Evolutionary conservation across 495 filamentous ascomycete genomes (phyloP).

Genomic region (Extremus antarcticus): DNA sequence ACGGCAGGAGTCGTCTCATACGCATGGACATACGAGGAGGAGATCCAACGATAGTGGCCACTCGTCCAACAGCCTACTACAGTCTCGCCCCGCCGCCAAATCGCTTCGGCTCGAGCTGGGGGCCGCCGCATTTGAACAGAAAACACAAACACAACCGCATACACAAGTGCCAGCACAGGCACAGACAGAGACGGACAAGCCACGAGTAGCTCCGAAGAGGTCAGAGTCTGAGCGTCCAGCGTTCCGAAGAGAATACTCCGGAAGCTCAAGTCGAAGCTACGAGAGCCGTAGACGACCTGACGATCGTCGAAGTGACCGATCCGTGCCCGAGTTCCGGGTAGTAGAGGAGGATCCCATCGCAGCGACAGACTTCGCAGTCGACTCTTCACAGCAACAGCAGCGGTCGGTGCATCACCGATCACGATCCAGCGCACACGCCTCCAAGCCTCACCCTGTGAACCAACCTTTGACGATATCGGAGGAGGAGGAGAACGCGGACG

Average conservation of each 20-base stretch:
- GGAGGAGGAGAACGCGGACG: conserved; percentile 59
- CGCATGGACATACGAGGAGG: conserved; percentile 2
- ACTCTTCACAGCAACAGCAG: not conserved
- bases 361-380: conserved; percentile 2
- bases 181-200: conserved; percentile 9
- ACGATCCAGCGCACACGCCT: conserved; percentile 9
- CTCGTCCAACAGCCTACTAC: conserved; percentile 21
- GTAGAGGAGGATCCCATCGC: conserved; percentile 15
- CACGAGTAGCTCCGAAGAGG: conserved; percentile 25
- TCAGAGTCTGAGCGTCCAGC: conserved; percentile 30
- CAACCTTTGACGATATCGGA: not conserved
- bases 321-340: conserved; percentile 8
- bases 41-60: conserved; percentile 8
- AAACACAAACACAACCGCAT: not conserved
- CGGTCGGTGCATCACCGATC: conserved; percentile 4
- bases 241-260: conserved; percentile 11
- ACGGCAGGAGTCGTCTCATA: conserved; percentile 30
- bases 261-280: conserved; percentile 12
- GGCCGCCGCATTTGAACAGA: conserved; percentile 31
- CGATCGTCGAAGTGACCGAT: not conserved
- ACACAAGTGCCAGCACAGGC: not conserved
- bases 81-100: conserved; percentile 27
- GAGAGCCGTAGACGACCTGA: conserved; percentile 21
- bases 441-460: not conserved
- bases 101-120: conserved; percentile 27